phyloP scores from a whole-genome alignment of 176 grass and related monocot genomes.

The Carex littledalei region DNA sequence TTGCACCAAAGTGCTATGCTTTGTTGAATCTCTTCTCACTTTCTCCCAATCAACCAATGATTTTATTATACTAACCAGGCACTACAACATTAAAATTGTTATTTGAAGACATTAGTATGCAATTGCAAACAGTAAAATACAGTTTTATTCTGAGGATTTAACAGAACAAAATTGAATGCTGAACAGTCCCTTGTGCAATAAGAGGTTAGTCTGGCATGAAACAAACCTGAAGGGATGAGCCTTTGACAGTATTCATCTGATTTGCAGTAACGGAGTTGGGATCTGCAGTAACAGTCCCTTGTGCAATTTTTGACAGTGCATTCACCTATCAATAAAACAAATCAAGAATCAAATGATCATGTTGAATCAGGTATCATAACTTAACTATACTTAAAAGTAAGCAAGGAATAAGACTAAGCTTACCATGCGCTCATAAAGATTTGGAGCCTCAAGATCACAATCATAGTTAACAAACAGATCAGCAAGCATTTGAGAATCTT shows the following conservation, averaged over 20 bases:
- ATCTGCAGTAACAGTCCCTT: conserved; percentile 75
- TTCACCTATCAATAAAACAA: conserved; percentile 58
- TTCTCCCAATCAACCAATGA: conserved; percentile 99
- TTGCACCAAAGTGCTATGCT: conserved; percentile 42
- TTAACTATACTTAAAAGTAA: conserved; percentile 4
- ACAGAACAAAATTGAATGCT: not conserved
- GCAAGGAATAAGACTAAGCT: conserved; percentile 6
- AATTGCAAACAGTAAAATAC: not conserved
- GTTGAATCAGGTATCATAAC: not conserved
- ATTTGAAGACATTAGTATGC: not conserved
- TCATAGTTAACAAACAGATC: conserved; percentile 99
- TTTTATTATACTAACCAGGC: conserved; percentile 92
- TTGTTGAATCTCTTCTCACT: conserved; percentile 52
- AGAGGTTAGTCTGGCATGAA: conserved; percentile 22
- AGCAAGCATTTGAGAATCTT: conserved; percentile 98
- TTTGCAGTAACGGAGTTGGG: conserved; percentile 49
- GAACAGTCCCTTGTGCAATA: conserved; percentile 6
- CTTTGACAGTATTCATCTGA: conserved; percentile 82
- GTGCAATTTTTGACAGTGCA: conserved; percentile 82
- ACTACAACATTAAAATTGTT: conserved; percentile 37
- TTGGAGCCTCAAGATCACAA: conserved; percentile 96
- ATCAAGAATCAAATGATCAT: conserved; percentile 17
- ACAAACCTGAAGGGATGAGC: conserved; percentile 93
- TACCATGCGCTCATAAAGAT: conserved; percentile 93
- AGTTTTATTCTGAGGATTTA: not conserved